phyloP scores from a whole-genome alignment of 1,139 yeast species.

The Pneumocystis canis region DNA sequence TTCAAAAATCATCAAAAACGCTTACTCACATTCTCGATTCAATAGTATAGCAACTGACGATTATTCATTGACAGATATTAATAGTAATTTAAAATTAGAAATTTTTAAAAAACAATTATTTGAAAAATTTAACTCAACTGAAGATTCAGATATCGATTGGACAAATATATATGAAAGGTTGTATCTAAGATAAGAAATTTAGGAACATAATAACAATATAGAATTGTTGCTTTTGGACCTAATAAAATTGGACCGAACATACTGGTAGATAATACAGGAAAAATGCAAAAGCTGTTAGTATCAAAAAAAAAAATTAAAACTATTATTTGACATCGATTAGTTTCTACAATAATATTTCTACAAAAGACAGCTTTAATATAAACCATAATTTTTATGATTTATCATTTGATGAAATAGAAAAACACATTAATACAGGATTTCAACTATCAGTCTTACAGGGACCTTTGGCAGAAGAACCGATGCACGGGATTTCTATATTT shows the following conservation, averaged over 20 bases:
- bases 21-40: not conserved
- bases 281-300: not conserved
- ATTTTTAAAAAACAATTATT: slow-evolving; percentile 16
- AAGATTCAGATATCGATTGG: slow-evolving; percentile 19
- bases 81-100: slow-evolving; percentile 17
- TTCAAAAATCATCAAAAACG: not conserved
- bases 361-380: not conserved
- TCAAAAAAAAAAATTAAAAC: not conserved
- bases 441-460: slow-evolving; percentile 74
- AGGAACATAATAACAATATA: slow-evolving; percentile 27
- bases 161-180: slow-evolving; percentile 17
- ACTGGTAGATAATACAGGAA: slow-evolving; percentile 38
- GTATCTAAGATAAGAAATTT: slow-evolving; percentile 15
- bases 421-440: slow-evolving; percentile 65
- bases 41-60: not conserved
- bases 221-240: slow-evolving; percentile 62
- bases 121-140: slow-evolving; percentile 17
- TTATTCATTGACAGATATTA: not conserved
- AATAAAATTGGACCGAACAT: slow-evolving; percentile 64
- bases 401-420: slow-evolving; percentile 31
- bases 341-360: slow-evolving; percentile 1
- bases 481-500: slow-evolving; percentile 61
- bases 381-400: not conserved
- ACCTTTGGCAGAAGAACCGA: slow-evolving; percentile 75
- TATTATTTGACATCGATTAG: not conserved